These are phyloP conservation scores for Phallus indusiatus DNA, from an alignment of 768 basidiomycete genomes.

Conservation along the genomic window DNA sequence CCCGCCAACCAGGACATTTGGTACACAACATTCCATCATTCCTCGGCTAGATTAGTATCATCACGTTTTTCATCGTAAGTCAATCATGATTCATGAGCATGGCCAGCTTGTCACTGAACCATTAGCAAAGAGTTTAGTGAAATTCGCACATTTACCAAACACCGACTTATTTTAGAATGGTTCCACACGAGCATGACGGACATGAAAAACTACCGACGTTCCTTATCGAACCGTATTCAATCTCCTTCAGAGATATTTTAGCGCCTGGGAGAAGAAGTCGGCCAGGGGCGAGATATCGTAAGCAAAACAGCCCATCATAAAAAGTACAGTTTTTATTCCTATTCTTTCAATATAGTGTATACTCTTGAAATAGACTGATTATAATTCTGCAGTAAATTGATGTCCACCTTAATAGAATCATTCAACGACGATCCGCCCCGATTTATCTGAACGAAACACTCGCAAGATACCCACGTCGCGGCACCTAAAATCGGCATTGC, in stretches of 20 bases:
- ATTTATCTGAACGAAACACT: neutral
- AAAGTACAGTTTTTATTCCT: neutral
- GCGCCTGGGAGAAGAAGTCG: neutral
- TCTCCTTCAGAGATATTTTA: neutral
- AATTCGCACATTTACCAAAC: neutral
- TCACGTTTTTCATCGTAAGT: too few species aligned
- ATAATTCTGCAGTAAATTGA: too few species aligned
- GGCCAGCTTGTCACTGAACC: too few species aligned
- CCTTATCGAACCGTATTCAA: neutral
- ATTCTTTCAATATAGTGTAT: too few species aligned
- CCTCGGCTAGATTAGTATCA: too few species aligned
- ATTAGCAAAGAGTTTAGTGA: too few species aligned
- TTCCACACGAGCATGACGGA: neutral
- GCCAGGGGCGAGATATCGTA: neutral
- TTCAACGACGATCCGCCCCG: too few species aligned
- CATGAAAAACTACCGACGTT: neutral
- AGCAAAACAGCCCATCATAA: neutral
- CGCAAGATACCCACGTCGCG: neutral
- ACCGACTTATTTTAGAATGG: neutral
- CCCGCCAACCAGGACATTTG: too few species aligned
- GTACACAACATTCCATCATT: too few species aligned
- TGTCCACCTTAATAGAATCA: too few species aligned
- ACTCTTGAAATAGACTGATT: too few species aligned
- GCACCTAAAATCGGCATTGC: neutral
- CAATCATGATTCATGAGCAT: too few species aligned